Conservation (phyloP, 148 eudicot species). For the Amaranthus palmeri region DNA sequence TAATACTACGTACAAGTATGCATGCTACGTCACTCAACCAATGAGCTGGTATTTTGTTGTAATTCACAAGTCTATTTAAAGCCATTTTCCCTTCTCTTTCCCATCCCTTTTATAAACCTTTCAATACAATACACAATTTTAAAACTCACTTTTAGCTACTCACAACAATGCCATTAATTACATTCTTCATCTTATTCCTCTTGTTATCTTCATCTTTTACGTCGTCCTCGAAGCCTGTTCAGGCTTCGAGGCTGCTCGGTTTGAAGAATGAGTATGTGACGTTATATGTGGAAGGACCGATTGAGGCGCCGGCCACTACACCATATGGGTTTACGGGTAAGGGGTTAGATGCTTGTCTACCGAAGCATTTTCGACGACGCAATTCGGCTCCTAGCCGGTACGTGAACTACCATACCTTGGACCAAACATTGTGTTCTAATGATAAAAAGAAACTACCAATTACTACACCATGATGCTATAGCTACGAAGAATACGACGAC, state of each 20-base stretch:
- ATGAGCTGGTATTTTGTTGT: constrained; percentile 34
- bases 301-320: not conserved
- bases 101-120: constrained; percentile 12
- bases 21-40: constrained; percentile 4
- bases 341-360: constrained; percentile 26
- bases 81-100: not conserved
- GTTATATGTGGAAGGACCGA: not conserved
- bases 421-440: constrained; percentile 20
- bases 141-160: not conserved
- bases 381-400: constrained; percentile 28
- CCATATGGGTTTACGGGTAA: not conserved
- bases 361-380: constrained; percentile 19
- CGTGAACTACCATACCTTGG: constrained; percentile 10
- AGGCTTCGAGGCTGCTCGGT: constrained; percentile 7
- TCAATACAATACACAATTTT: not conserved
- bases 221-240: not conserved
- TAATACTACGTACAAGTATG: constrained; percentile 10
- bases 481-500: no score
- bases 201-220: not conserved
- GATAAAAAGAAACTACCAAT: not conserved
- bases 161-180: constrained; percentile 6
- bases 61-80: constrained; percentile 26
- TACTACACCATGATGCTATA: constrained; percentile 7
- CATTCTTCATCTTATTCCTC: constrained; percentile 17
- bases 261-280: not conserved